A percentile compares a stretch with the other conserved stretches of the same genome.
Evolutionary conservation across 257 asterid species (phyloP).

Genomic region (Eucommia ulmoides): DNA sequence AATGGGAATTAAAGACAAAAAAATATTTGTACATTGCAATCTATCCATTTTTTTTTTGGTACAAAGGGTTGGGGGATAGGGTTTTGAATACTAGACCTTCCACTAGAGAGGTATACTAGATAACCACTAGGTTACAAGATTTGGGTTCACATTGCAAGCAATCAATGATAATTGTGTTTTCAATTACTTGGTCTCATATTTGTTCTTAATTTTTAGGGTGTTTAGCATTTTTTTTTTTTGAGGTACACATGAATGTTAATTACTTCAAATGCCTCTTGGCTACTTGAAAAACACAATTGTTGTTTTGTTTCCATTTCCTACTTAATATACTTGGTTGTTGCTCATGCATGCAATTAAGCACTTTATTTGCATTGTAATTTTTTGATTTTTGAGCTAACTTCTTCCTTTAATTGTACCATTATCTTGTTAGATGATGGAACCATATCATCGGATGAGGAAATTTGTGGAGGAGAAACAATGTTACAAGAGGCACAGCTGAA

Average conservation of each 20-base stretch:
- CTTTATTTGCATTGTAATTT: background rate
- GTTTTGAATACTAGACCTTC: no score
- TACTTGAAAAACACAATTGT: background rate
- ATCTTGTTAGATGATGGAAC: constrained; percentile 33
- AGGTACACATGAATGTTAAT: background rate
- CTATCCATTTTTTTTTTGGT: no score
- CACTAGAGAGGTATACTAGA: no score
- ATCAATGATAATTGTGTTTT: no score
- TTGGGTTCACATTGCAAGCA: no score
- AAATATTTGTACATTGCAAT: no score
- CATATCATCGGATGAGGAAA: constrained; percentile 64
- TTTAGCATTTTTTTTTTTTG: no score
- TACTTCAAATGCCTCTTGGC: background rate
- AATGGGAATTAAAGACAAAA: no score
- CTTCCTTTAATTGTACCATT: background rate
- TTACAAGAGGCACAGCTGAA: constrained; percentile 26
- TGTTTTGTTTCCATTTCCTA: background rate
- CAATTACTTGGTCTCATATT: no score
- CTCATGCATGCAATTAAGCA: background rate
- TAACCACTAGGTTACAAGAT: no score
- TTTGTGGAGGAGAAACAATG: constrained; percentile 49
- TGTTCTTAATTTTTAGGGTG: no score
- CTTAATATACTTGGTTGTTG: background rate
- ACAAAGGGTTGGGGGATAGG: no score
- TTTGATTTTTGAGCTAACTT: background rate